Evolutionary conservation across 2,329 filamentous ascomycete species (phyloP).

Genomic region (Blastomyces parvus): DNA sequence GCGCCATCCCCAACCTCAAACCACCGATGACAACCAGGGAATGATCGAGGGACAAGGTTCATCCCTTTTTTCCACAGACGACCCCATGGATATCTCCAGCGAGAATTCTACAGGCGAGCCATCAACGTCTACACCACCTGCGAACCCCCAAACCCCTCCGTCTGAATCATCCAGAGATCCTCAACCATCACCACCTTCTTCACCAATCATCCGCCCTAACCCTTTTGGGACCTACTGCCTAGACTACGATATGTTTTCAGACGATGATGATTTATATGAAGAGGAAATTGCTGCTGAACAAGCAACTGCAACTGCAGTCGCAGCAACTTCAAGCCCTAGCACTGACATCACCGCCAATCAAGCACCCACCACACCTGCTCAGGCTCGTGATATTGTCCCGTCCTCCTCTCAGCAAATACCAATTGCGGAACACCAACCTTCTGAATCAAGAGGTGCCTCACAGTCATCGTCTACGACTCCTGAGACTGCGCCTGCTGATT

Average conservation of each 20-base stretch:
- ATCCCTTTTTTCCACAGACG: background rate
- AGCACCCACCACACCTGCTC: background rate
- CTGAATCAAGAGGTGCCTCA: background rate
- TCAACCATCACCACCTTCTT: background rate
- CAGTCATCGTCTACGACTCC: conserved; percentile 7
- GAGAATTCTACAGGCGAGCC: too few relatives aligned
- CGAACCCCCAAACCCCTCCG: background rate
- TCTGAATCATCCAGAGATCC: background rate
- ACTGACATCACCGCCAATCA: background rate
- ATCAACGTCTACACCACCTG: background rate
- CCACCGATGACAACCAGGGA: background rate
- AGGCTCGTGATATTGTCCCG: background rate
- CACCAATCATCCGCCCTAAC: conserved; percentile 2
- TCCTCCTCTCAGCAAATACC: background rate
- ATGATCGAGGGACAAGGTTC: background rate
- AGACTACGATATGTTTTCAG: conserved; percentile 25
- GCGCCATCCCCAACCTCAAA: background rate
- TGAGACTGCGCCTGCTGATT: background rate
- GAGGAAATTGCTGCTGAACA: background rate
- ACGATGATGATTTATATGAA: conserved; percentile 12
- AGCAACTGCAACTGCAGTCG: background rate
- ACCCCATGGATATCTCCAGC: background rate
- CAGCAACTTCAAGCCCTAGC: background rate
- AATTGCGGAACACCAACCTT: background rate
- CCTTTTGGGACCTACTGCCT: conserved; percentile 21